These are phyloP conservation scores for Pezicula radicicola DNA, from an alignment of 2,329 filamentous ascomycete genomes.

Conservation along the genomic window DNA sequence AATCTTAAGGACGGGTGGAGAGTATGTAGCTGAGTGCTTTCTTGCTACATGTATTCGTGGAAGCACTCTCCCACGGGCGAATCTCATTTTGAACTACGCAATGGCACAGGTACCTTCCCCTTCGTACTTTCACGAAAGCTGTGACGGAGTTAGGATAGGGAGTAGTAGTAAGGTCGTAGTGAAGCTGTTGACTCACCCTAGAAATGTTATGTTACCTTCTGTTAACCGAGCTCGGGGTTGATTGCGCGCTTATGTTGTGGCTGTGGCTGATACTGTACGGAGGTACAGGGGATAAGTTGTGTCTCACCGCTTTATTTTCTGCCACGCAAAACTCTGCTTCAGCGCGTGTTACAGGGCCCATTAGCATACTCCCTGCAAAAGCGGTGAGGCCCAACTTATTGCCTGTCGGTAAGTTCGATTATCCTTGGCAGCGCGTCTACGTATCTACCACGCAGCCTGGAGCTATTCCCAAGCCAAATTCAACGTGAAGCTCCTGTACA, in stretches of 20 bases:
- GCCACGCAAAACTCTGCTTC: too few relatives aligned
- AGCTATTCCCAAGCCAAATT: conserved; percentile 2
- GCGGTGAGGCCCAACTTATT: too few relatives aligned
- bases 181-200: too few relatives aligned
- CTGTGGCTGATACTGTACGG: not conserved
- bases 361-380: too few relatives aligned
- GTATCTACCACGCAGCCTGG: conserved; percentile 10
- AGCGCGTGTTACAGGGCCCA: too few relatives aligned
- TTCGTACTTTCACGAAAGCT: too few relatives aligned
- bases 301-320: too few relatives aligned
- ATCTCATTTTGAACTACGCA: not conserved
- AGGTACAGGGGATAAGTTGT: too few relatives aligned
- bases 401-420: not conserved
- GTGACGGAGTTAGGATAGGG: too few relatives aligned
- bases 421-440: conserved; percentile 4
- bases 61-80: not conserved
- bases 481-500: not conserved
- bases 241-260: not conserved
- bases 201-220: too few relatives aligned
- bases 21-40: conserved; percentile 13
- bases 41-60: not conserved
- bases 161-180: not conserved
- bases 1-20: conserved; percentile 66
- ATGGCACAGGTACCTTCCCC: not conserved
- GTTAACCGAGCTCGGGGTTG: not conserved